phyloP scores from a whole-genome alignment of 805 yeast genomes.

The Hanseniaspora thailandica region DNA sequence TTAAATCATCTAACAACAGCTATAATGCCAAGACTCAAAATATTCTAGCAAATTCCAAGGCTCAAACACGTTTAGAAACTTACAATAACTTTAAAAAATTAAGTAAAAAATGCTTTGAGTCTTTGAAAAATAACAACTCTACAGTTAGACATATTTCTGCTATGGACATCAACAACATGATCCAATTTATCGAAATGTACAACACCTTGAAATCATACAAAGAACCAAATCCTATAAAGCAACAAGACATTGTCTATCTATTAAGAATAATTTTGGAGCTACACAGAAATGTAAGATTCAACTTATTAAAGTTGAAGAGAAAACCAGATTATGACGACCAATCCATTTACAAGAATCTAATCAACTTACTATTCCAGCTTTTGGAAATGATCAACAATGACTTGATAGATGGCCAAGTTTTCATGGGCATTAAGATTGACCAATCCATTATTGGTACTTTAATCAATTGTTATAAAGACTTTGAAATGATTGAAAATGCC shows the following conservation, averaged over 20 bases:
- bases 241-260: conserved; percentile 11
- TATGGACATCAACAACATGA: conserved; percentile 11
- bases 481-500: conserved; percentile 50
- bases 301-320: conserved; percentile 43
- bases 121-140: conserved; percentile 10
- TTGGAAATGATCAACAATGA: conserved; percentile 43
- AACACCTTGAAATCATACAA: background rate
- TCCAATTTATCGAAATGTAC: conserved; percentile 13
- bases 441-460: conserved; percentile 48
- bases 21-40: background rate
- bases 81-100: conserved; percentile 7
- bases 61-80: background rate
- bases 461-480: conserved; percentile 48
- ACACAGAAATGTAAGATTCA: conserved; percentile 21
- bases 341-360: conserved; percentile 45
- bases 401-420: conserved; percentile 24
- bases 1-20: background rate
- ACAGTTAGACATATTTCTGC: conserved; percentile 10
- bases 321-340: conserved; percentile 51
- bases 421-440: conserved; percentile 30
- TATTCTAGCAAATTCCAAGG: background rate
- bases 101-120: conserved; percentile 13
- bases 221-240: conserved; percentile 6
- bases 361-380: conserved; percentile 38
- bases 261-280: conserved; percentile 12